phyloP scores from a whole-genome alignment of 495 filamentous ascomycete species.

The Copromyces sp. region DNA sequence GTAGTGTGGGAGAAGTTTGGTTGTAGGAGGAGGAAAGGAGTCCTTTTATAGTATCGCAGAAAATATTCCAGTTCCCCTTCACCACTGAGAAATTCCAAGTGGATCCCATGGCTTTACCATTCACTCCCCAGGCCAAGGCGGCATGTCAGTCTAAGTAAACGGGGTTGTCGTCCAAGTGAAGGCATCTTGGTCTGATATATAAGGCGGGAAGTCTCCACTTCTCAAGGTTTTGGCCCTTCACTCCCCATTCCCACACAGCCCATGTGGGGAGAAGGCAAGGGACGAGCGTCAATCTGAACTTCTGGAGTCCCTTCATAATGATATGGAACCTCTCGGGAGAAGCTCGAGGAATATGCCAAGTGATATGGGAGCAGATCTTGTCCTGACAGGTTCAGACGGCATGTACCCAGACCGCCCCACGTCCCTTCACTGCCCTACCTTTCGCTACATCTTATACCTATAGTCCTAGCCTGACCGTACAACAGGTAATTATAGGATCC shows the following conservation, averaged over 20 bases:
- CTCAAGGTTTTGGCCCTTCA: neutral
- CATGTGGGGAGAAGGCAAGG: neutral
- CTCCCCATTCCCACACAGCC: neutral
- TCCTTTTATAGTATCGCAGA: neutral
- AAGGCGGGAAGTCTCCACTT: neutral
- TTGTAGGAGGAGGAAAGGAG: neutral
- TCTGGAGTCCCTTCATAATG: neutral
- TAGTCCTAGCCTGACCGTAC: neutral
- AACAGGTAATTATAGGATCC: too few species aligned
- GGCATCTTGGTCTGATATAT: neutral
- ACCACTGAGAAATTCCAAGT: neutral
- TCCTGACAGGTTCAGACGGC: neutral
- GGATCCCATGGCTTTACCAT: neutral
- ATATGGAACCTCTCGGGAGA: neutral
- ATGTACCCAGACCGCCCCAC: neutral
- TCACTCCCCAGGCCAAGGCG: neutral
- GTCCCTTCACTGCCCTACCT: neutral
- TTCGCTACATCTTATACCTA: accelerated
- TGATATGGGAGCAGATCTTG: neutral
- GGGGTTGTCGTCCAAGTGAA: neutral
- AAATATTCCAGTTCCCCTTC: neutral
- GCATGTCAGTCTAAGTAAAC: accelerated
- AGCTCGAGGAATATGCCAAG: neutral
- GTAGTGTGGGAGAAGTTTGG: neutral
- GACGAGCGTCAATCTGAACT: neutral